A percentile compares a stretch with the other conserved stretches of the same genome.
Conservation (phyloP, 306 rosid genomes). For the Abrus pulchellus region DNA sequence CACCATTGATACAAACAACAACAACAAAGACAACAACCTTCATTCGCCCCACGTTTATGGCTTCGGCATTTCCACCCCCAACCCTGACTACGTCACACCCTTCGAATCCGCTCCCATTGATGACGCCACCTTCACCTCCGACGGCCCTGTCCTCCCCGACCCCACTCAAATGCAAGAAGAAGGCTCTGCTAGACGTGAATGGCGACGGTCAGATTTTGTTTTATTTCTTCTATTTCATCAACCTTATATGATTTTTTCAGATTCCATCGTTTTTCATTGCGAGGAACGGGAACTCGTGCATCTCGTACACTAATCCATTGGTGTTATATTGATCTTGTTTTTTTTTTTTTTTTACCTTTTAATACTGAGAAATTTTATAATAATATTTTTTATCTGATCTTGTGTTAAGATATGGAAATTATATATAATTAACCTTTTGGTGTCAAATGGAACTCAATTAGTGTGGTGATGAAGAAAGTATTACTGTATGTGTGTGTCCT, state of each 20-base stretch:
- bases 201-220: conserved; percentile 77
- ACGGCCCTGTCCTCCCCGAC: conserved; percentile 75
- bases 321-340: not conserved
- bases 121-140: conserved; percentile 56
- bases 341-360: not conserved
- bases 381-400: not conserved
- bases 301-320: not conserved
- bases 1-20: conserved; percentile 6
- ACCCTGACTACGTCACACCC: conserved; percentile 63
- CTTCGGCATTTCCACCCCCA: conserved; percentile 57
- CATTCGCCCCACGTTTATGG: conserved; percentile 58
- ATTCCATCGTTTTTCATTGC: conserved; percentile 9
- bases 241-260: not conserved
- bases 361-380: not conserved
- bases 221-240: not conserved
- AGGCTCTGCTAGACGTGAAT: conserved; percentile 78
- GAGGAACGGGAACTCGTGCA: not conserved
- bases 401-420: conserved; percentile 16
- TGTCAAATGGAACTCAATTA: not conserved
- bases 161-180: conserved; percentile 81
- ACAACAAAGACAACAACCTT: conserved; percentile 16
- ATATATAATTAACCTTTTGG: not conserved
- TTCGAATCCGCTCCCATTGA: conserved; percentile 48
- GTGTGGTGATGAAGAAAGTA: not conserved
- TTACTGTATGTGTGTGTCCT: not conserved